Evolutionary conservation across 2,329 filamentous ascomycete genomes (phyloP), one percentile per base, ranked within the genome.

Genomic region (Gliomastix tumulicola): DNA sequence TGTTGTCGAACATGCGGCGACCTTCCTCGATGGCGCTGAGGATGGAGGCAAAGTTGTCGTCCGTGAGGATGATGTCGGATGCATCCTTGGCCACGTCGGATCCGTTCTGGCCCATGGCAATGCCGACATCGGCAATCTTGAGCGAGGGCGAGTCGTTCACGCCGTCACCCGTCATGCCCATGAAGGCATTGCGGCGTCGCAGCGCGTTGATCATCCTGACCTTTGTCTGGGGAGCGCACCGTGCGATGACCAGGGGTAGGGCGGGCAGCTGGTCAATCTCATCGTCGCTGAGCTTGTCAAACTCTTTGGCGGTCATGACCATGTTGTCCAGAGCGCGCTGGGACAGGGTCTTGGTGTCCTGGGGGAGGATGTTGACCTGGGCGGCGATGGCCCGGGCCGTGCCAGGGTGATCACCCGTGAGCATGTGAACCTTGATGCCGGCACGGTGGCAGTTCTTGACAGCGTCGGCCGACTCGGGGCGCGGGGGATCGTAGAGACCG

Each of bases 401-500:
- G 32, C 74, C 72, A 0, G 74, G 74, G 48, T 84, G 78, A 41
- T 84, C 79, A 41, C 79, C 80, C 15, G 80, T 84, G n/a, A 82
- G 66, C 78, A 82, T 82, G 49, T 82, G 77, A 11, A 82, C 78
- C 38, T 69, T 68, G 36, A 82, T 74, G 18, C 79, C 79, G 23
- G 78, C 79, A 38, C 69, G 62, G 42, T 79, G 74, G 47, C 76
- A 82, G 36, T 63, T 61, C 18, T 60, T 55, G 31, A 82, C 76
- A 0, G 76, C 74, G 2, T 64, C 71, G 3, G 69, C 74, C 4
- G 81, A 81, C 49, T 85, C 82, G 0, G 74, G 68, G 2, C 82
- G 79, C 43, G 82, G 82, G 5, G 82, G 82, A 41, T 86, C 82
- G 44, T 84, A 84, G n/a, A 87, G 66, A 34, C 81, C 82, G 42